phyloP scores from a whole-genome alignment of 805 yeast genomes.

The Candida maesae region DNA sequence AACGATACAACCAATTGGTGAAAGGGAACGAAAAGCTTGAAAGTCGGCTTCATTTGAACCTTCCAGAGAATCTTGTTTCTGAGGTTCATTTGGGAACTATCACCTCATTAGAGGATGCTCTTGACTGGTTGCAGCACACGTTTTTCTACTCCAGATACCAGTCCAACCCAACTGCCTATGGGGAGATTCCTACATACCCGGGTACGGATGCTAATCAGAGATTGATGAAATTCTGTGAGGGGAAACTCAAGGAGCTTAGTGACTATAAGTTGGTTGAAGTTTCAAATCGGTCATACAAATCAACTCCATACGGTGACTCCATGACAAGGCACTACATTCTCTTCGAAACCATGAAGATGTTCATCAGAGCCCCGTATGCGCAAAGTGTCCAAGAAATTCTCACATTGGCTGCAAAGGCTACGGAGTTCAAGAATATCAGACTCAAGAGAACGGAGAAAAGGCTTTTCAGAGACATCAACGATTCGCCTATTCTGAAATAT shows the following conservation, averaged over 20 bases:
- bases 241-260: slow-evolving; percentile 31
- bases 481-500: slow-evolving; percentile 35
- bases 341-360: slow-evolving; percentile 39
- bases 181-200: slow-evolving; percentile 25
- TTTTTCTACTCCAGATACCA: slow-evolving; percentile 44
- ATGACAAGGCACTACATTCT: slow-evolving; percentile 47
- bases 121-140: slow-evolving; percentile 45
- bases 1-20: slow-evolving; percentile 38
- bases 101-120: slow-evolving; percentile 33
- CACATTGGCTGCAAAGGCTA: slow-evolving; percentile 31
- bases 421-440: slow-evolving; percentile 39
- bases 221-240: slow-evolving; percentile 33
- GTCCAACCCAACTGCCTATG: slow-evolving; percentile 39
- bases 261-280: slow-evolving; percentile 30
- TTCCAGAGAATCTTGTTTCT: slow-evolving; percentile 40
- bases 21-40: slow-evolving; percentile 43
- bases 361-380: slow-evolving; percentile 24
- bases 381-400: slow-evolving; percentile 24
- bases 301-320: slow-evolving; percentile 43
- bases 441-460: slow-evolving; percentile 43
- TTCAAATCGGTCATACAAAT: slow-evolving; percentile 16
- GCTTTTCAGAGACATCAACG: slow-evolving; percentile 41
- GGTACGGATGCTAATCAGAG: slow-evolving; percentile 28
- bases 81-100: slow-evolving; percentile 42
- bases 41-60: slow-evolving; percentile 39